Conservation (phyloP, 1,139 yeast genomes). For the Saccharomyces hybrid region DNA sequence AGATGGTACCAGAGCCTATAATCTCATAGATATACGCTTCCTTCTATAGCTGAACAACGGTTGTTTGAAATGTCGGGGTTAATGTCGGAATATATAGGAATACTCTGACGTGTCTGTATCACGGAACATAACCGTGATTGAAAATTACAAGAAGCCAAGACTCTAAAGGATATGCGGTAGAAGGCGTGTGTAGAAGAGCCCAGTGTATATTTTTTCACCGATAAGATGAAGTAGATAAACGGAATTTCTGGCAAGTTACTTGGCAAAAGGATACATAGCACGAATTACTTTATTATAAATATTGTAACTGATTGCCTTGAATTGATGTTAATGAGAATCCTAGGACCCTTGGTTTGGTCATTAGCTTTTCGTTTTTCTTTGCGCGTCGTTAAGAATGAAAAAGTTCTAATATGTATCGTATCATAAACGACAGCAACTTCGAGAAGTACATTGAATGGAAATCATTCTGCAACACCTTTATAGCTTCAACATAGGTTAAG, state of each 20-base stretch:
- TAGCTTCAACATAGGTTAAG: neutral
- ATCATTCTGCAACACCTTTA: neutral
- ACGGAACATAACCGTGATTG: neutral
- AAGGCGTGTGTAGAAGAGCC: neutral
- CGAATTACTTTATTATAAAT: too few species aligned
- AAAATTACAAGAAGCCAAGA: neutral
- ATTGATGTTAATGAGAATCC: neutral
- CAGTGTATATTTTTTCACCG: neutral
- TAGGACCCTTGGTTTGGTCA: neutral
- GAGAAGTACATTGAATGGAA: neutral
- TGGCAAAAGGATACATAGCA: neutral
- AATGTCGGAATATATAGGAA: neutral
- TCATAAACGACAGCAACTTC: neutral
- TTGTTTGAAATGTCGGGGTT: neutral
- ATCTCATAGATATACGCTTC: neutral
- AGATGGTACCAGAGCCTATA: neutral
- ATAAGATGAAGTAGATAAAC: neutral
- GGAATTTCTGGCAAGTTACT: neutral
- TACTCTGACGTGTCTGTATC: neutral
- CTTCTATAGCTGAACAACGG: neutral
- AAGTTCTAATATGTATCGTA: neutral
- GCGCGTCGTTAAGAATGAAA: neutral
- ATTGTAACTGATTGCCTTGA: neutral
- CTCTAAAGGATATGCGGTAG: neutral
- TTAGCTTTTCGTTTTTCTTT: neutral